Evolutionary conservation across 768 basidiomycete genomes (phyloP).

Genomic region (Pleurotus platypus): DNA sequence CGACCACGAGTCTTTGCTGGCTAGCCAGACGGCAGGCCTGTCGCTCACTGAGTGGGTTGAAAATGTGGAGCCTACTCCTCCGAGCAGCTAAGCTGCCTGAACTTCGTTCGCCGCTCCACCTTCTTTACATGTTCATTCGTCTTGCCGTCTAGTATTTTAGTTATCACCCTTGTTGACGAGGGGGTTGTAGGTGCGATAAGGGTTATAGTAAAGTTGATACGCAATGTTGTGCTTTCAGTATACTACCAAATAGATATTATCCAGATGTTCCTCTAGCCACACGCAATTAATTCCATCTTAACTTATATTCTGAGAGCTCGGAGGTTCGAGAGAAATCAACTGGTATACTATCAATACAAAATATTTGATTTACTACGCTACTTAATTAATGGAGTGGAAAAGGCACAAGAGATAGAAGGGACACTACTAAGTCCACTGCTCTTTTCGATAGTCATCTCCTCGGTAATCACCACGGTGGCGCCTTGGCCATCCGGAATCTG

Average conservation of each 20-base stretch:
- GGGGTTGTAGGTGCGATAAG: background rate
- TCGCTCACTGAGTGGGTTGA: background rate
- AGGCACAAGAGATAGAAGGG: too few relatives aligned
- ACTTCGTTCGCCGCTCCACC: background rate
- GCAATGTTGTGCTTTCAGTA: constrained; percentile 4
- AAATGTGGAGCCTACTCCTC: too few relatives aligned
- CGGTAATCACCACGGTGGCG: constrained; percentile 35
- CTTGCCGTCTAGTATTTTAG: constrained; percentile 3
- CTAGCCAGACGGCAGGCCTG: constrained; percentile 21
- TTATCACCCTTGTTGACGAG: background rate
- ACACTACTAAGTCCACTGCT: background rate
- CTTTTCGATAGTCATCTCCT: constrained; percentile 11
- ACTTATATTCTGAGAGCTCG: too few relatives aligned
- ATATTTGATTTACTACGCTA: too few relatives aligned
- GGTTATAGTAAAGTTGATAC: background rate
- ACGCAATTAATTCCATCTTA: too few relatives aligned
- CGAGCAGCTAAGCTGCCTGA: background rate
- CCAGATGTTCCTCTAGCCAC: background rate
- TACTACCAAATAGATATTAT: constrained; percentile 6
- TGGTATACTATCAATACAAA: too few relatives aligned
- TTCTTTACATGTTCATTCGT: background rate
- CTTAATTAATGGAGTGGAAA: too few relatives aligned
- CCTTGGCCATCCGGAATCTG: constrained; percentile 58
- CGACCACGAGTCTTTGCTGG: constrained; percentile 31
- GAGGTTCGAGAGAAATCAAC: too few relatives aligned